Conservation (phyloP, 164 flowering plant species). For the Tetrastigma voinierianum region DNA sequence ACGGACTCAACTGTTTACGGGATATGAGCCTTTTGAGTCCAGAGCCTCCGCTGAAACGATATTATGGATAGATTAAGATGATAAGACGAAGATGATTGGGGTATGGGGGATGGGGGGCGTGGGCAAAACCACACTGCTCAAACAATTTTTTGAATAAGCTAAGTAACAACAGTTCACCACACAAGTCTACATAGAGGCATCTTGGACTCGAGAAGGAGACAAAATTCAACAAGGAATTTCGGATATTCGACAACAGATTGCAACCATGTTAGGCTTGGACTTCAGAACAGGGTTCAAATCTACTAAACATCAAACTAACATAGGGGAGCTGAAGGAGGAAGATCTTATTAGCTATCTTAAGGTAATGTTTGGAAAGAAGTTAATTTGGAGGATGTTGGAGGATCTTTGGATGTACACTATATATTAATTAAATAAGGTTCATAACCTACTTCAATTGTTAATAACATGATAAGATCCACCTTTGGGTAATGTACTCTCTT, state of each 20-base stretch:
- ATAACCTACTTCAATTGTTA: no score
- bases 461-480: no score
- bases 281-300: background rate
- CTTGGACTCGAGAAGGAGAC: background rate
- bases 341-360: slow-evolving; percentile 5
- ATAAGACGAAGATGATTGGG: background rate
- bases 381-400: slow-evolving; percentile 4
- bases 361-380: slow-evolving; percentile 6
- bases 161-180: no score
- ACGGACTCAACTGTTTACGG: no score
- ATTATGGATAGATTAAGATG: background rate
- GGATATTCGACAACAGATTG: slow-evolving; percentile 6
- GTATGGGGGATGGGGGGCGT: background rate
- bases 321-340: background rate
- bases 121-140: no score
- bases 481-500: no score
- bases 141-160: no score
- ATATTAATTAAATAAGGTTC: no score
- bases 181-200: no score
- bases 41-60: no score
- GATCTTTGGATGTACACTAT: no score
- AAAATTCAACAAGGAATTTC: background rate
- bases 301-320: background rate
- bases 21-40: no score
- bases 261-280: background rate